Evolutionary conservation across 2,329 filamentous ascomycete species (phyloP).

Genomic region (Alternaria sp.): DNA sequence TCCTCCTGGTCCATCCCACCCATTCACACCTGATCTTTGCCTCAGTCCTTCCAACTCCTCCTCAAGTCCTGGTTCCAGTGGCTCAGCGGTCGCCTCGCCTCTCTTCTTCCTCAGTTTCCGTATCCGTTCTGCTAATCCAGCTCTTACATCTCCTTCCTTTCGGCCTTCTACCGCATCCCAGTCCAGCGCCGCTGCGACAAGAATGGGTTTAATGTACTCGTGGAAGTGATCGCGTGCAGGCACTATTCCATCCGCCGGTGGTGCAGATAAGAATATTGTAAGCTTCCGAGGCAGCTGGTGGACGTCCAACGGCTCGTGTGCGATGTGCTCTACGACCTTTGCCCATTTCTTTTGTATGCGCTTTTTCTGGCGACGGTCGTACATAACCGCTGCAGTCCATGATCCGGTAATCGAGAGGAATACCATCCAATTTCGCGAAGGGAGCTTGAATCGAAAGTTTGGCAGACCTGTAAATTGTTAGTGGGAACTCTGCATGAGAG

Average conservation of each 20-base stretch:
- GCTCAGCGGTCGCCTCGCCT: conserved; percentile 59
- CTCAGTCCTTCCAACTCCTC: conserved; percentile 71
- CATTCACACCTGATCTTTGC: conserved; percentile 70
- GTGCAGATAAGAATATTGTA: conserved; percentile 84
- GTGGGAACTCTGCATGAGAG: conserved; percentile 11
- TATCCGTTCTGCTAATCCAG: conserved; percentile 85
- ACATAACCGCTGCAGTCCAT: conserved; percentile 81
- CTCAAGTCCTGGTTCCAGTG: conserved; percentile 60
- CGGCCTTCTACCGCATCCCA: conserved; percentile 96
- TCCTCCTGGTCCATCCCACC: conserved; percentile 77
- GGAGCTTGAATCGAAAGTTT: conserved; percentile 81
- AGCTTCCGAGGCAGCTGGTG: conserved; percentile 81
- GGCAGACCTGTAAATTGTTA: conserved; percentile 71
- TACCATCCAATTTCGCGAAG: conserved; percentile 97
- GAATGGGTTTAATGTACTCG: conserved; percentile 91
- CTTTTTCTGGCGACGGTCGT: conserved; percentile 91
- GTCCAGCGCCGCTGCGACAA: conserved; percentile 88
- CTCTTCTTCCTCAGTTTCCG: conserved; percentile 70
- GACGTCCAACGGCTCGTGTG: conserved; percentile 75
- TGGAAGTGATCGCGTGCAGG: conserved; percentile 93
- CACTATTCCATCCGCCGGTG: conserved; percentile 85
- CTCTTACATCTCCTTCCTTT: conserved; percentile 90
- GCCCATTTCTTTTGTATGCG: conserved; percentile 87
- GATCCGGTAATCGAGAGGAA: conserved; percentile 83
- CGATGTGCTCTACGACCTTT: conserved; percentile 82